These are phyloP conservation scores for Kingdonia uniflora DNA, from an alignment of 164 flowering plant species.

Conservation along the genomic window DNA sequence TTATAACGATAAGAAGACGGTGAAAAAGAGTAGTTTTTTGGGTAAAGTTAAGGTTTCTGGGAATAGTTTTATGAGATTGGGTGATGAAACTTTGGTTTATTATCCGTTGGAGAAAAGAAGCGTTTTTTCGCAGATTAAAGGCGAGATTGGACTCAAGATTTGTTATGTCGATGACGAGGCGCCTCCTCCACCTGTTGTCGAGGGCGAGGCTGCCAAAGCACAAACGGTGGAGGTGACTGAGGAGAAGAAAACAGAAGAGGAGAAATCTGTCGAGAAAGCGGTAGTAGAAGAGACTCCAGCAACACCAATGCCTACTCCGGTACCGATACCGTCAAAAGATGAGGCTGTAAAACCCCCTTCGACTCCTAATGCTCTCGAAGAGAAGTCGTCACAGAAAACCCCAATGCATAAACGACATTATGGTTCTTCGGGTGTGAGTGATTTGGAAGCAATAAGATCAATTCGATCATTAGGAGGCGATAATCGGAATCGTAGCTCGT, in stretches of 20 bases:
- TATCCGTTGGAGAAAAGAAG: conserved; percentile 94
- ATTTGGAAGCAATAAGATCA: conserved; percentile 17
- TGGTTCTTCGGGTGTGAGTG: conserved; percentile 14
- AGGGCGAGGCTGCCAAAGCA: conserved; percentile 13
- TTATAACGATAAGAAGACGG: conserved; percentile 72
- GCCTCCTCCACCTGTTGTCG: conserved; percentile 19
- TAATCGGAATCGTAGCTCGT: conserved; percentile 27
- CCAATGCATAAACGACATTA: conserved; percentile 9
- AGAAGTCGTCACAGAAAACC: too few relatives aligned
- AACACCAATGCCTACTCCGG: too few relatives aligned
- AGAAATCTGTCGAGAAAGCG: conserved; percentile 1
- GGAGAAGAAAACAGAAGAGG: conserved; percentile 28
- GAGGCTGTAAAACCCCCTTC: too few relatives aligned
- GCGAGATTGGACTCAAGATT: conserved; percentile 74
- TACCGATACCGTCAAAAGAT: too few relatives aligned
- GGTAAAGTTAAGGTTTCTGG: conserved; percentile 80
- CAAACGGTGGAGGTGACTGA: conserved; percentile 11
- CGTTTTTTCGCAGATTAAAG: conserved; percentile 87
- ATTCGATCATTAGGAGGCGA: conserved; percentile 30
- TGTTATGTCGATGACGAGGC: conserved; percentile 51
- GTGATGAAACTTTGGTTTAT: conserved; percentile 49
- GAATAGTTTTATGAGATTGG: conserved; percentile 30
- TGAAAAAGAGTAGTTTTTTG: conserved; percentile 56
- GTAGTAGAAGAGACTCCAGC: too few relatives aligned
- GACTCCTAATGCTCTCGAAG: too few relatives aligned